Evolutionary conservation across 495 filamentous ascomycete genomes (phyloP).

Genomic region (Penicillium lagena): DNA sequence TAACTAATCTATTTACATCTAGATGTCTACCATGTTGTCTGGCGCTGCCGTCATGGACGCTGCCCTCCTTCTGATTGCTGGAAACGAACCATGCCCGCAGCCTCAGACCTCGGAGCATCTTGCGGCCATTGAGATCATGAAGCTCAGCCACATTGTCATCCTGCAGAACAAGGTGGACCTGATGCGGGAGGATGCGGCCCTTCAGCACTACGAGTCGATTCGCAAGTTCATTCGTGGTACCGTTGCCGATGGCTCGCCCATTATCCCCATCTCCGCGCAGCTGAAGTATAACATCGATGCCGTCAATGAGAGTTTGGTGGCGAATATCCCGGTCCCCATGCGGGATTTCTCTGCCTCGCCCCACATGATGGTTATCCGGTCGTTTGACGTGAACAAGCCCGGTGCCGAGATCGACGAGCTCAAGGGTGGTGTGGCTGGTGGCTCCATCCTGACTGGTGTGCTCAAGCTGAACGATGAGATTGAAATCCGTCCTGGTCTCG

Average conservation of each 20-base stretch:
- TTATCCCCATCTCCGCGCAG: slow-evolving; percentile 97
- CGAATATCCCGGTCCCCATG: slow-evolving; percentile 83
- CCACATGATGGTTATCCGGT: slow-evolving; percentile 98
- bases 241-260: slow-evolving; percentile 89
- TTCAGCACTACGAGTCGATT: slow-evolving; percentile 91
- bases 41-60: slow-evolving; percentile 99
- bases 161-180: slow-evolving; percentile 99
- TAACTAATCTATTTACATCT: too few relatives aligned
- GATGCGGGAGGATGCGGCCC: slow-evolving; percentile 88
- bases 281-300: slow-evolving; percentile 99
- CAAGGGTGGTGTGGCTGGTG: slow-evolving; percentile 97
- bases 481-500: slow-evolving; percentile 94
- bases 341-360: slow-evolving; percentile 86
- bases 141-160: slow-evolving; percentile 96
- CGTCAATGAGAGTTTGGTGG: slow-evolving; percentile 88
- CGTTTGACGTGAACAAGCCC: slow-evolving; percentile 99
- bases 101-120: slow-evolving; percentile 99
- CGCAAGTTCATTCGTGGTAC: slow-evolving; percentile 97
- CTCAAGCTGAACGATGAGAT: slow-evolving; percentile 96
- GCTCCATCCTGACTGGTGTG: slow-evolving; percentile 91
- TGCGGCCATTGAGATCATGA: slow-evolving; percentile 99
- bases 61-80: slow-evolving; percentile 90
- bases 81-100: slow-evolving; percentile 97
- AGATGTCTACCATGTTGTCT: slow-evolving; percentile 98
- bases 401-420: slow-evolving; percentile 99